A percentile compares a stretch with the other conserved stretches of the same genome.
phyloP scores from a whole-genome alignment of 2,329 filamentous ascomycete genomes.

The Dryadomyces quercivorus region DNA sequence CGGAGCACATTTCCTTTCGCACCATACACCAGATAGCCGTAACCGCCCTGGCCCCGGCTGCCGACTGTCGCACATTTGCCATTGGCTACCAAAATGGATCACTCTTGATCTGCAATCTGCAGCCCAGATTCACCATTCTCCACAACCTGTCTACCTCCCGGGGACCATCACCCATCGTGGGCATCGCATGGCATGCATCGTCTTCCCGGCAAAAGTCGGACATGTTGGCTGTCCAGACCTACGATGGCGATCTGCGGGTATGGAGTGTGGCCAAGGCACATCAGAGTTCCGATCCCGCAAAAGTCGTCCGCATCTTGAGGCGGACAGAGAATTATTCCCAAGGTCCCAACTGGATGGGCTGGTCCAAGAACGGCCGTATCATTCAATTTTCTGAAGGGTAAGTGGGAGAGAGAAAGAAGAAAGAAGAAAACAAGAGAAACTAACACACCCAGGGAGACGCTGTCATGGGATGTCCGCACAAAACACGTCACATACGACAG shows the following conservation, averaged over 20 bases:
- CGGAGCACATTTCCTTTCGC: slow-evolving; percentile 79
- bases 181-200: slow-evolving; percentile 88
- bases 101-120: slow-evolving; percentile 75
- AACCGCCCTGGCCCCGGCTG: slow-evolving; percentile 78
- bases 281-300: slow-evolving; percentile 61
- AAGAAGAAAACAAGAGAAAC: not conserved
- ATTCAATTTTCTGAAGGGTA: slow-evolving; percentile 87
- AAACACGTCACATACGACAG: slow-evolving; percentile 87
- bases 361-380: slow-evolving; percentile 96
- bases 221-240: slow-evolving; percentile 89
- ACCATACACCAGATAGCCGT: slow-evolving; percentile 89
- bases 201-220: slow-evolving; percentile 94
- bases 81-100: slow-evolving; percentile 98
- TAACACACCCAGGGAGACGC: slow-evolving; percentile 56
- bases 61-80: slow-evolving; percentile 88
- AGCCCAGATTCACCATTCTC: slow-evolving; percentile 85
- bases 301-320: slow-evolving; percentile 79
- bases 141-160: slow-evolving; percentile 82
- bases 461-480: slow-evolving; percentile 95
- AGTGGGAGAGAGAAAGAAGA: slow-evolving; percentile 24
- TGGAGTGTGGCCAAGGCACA: slow-evolving; percentile 89
- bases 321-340: slow-evolving; percentile 59
- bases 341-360: slow-evolving; percentile 90
- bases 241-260: slow-evolving; percentile 83
- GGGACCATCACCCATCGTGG: slow-evolving; percentile 75